Base-by-base conservation (phyloP, 306 rosid genomes). In the Myrica gale region DNA sequence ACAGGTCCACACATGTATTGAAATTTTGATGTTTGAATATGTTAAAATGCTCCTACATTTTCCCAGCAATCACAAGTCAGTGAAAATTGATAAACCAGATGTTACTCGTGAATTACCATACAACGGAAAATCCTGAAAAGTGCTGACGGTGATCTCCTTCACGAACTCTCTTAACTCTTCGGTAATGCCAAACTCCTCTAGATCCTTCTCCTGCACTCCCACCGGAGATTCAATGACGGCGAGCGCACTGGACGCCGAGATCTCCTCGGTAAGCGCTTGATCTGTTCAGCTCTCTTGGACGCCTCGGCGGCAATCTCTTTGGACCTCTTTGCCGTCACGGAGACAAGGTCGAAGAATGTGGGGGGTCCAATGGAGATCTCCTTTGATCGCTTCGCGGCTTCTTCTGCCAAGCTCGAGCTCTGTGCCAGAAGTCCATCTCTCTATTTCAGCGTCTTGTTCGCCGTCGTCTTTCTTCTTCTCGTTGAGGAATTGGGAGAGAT, bases 241-340 rank as follows among this genome's bases (percentile, higher is more conserved):
- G 32, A 26, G 32, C 32, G 32, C 32, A 26, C 32, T 26, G 32
- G 32, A 26, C 32, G 32, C 32, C 32, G 32, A 26, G 32, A 26
- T 26, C 32, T 26, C 32, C 32, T 26, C 32, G 32, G 32, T 26
- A 26, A 26, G 32, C 1, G 32, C 71, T 89, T 96, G 86, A 92
- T 84, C 76, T 82, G 87, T 82, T 92, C 94, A 53, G 99, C 99
- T n/a, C 75, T 78, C 86, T 92, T 92, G 76, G 99, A 96, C 32
- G 99, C 98, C 68, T 96, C 99, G 15, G 96, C 93, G 67, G 97
- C 97, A 46, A 96, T 80, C 50, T 96, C 98, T 53, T 82, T 88
- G n/a, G 98, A 96, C 79, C 87, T 87, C 87, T 92, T 92, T 69
- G 99, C 81, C 69, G 98, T 92, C 77, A 90, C 98, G 12, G 99